Conservation (phyloP, 495 filamentous ascomycete species). For the Penicillium parvum region DNA sequence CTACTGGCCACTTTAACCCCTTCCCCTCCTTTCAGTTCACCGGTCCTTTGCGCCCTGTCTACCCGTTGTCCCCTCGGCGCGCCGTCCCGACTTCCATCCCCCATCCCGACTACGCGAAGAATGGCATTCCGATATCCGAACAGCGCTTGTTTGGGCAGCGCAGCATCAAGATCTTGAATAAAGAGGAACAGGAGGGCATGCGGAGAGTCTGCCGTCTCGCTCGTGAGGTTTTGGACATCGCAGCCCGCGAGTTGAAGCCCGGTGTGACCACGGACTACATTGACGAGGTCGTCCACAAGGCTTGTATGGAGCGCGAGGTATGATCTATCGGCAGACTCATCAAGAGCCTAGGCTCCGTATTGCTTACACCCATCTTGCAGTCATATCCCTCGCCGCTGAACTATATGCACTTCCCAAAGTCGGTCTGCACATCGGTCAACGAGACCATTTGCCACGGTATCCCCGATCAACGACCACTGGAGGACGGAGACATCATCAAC, state of each 20-base stretch:
- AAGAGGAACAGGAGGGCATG: conserved; percentile 80
- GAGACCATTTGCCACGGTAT: conserved; percentile 97
- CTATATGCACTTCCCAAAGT: conserved; percentile 96
- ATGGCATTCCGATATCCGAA: conserved; percentile 80
- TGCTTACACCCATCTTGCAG: no score
- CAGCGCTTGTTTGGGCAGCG: conserved; percentile 63
- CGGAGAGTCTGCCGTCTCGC: conserved; percentile 85
- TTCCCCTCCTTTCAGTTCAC: conserved; percentile 83
- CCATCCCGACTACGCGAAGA: conserved; percentile 76
- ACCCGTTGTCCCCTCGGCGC: conserved; percentile 75
- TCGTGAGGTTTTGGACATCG: conserved; percentile 89
- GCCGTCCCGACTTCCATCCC: conserved; percentile 75
- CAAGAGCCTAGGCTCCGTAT: no score
- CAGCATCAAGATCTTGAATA: conserved; percentile 78
- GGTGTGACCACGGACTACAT: conserved; percentile 96
- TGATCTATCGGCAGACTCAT: not conserved
- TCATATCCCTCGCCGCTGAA: conserved; percentile 95
- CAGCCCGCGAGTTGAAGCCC: conserved; percentile 72
- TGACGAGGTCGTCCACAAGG: conserved; percentile 93
- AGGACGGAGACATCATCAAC: conserved; percentile 86
- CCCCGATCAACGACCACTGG: conserved; percentile 70
- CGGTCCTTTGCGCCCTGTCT: conserved; percentile 77
- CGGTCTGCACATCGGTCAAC: conserved; percentile 91
- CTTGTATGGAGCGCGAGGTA: conserved; percentile 89
- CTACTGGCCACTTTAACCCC: conserved; percentile 79